These are phyloP conservation scores for Posidonia oceanica DNA, from an alignment of 116 monocot species.

Conservation along the genomic window DNA sequence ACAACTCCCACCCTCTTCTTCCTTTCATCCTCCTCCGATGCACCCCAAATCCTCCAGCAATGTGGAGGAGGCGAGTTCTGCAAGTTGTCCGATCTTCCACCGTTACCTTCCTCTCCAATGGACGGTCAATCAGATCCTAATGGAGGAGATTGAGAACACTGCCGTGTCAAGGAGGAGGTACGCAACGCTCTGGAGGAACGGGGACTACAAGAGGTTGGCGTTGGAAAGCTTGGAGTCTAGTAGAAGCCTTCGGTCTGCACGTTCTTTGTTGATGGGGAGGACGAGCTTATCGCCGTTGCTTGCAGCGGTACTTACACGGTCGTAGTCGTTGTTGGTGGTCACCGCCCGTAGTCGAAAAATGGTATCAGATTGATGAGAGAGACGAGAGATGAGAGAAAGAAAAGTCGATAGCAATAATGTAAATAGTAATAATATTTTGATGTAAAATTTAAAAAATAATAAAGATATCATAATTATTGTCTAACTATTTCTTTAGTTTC, in stretches of 20 bases:
- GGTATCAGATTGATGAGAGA: too few species aligned
- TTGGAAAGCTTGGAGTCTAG: slow-evolving; percentile 53
- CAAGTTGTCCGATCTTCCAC: neutral
- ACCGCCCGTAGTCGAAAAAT: too few species aligned
- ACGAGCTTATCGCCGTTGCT: slow-evolving; percentile 43
- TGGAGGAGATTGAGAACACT: neutral
- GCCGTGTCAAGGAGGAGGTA: slow-evolving; percentile 18
- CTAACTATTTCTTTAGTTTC: too few species aligned
- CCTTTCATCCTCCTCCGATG: too few species aligned
- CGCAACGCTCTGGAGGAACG: slow-evolving; percentile 88
- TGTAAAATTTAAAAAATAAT: too few species aligned
- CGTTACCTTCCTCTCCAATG: neutral
- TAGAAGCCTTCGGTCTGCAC: slow-evolving; percentile 62
- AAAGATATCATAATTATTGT: too few species aligned
- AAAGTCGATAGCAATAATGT: too few species aligned
- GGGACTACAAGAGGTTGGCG: slow-evolving; percentile 75
- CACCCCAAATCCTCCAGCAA: too few species aligned
- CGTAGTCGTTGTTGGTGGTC: too few species aligned
- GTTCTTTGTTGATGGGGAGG: slow-evolving; percentile 39
- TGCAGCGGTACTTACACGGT: slow-evolving; percentile 93
- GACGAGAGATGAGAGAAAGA: too few species aligned
- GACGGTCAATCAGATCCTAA: neutral
- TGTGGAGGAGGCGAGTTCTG: slow-evolving; percentile 3
- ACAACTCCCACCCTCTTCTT: too few species aligned
- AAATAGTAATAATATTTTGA: too few species aligned